Evolutionary conservation across 2,329 filamentous ascomycete genomes (phyloP), one percentile per base, ranked within the genome.

Genomic region (Fusarium sambucinum): DNA sequence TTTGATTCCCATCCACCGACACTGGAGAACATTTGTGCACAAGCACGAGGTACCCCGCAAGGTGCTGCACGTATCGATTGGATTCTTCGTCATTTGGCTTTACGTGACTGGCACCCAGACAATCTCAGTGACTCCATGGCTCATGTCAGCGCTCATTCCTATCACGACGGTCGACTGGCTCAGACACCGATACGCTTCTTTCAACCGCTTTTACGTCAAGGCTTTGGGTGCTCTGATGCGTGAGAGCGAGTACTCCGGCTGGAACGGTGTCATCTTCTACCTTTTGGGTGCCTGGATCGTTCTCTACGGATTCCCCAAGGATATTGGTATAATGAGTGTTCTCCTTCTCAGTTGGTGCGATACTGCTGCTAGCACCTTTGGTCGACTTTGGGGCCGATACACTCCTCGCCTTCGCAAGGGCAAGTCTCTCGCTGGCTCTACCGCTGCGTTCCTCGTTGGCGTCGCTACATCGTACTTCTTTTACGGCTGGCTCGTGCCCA

Each of bases 221-320:
- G 86, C 88, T 37, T 82, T 98, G 16, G 96, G 96, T 46, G 93
- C 94, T 1, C 85, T 99, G 72, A 99, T 99, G 96, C 92, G 96
- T 55, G 96, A 99, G 82, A 96, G 92, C 69, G 96, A 99, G 81
- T 97, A 95, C 72, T 86, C 90, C 47, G 93, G 94, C 52, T 99
- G 93, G 85, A 99, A 99, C 77, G 96, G 96, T 53, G 95, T 98
- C 71, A 96, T 99, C 70, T 97, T 92, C 84, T 99, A 98, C 80
- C 88, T 99, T 12, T 87, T 97, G 10, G 96, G 96, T 58, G 90
- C 94, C 29, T 97, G 94, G 89, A 85, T 90, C 32, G 93, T 95
- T 17, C 87, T 98, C 70, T 88, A 88, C 71, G 93, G 93, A 78
- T 93, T 96, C 78, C 93, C 94, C 68, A 99, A 98, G 81, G 96